phyloP scores from a whole-genome alignment of 2,329 filamentous ascomycete genomes.

The Tolypocladium sp. region DNA sequence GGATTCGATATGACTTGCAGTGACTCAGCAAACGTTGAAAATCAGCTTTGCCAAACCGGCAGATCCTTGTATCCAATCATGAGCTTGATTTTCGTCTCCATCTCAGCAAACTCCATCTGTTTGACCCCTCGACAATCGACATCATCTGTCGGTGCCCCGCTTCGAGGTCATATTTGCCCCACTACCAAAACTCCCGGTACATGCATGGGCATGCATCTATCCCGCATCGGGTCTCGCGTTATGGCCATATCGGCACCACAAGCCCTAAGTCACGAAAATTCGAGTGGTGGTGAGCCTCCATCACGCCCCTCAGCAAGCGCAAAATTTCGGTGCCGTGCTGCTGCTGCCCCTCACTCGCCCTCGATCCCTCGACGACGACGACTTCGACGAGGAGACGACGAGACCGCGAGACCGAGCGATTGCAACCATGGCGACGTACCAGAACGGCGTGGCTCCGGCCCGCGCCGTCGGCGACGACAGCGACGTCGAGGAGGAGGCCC shows the following conservation, averaged over 20 bases:
- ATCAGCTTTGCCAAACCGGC: neutral
- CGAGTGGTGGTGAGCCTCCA: conserved; percentile 11
- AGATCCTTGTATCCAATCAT: neutral
- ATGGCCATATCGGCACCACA: conserved; percentile 23
- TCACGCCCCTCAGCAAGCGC: conserved; percentile 18
- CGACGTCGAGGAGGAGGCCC: conserved; percentile 90
- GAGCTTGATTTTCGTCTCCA: neutral
- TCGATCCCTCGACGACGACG: conserved; percentile 12
- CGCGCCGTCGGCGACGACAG: conserved; percentile 69
- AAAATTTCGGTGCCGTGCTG: conserved; percentile 23
- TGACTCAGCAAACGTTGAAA: neutral
- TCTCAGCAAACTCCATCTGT: neutral
- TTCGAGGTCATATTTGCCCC: conserved; percentile 10
- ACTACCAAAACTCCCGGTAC: conserved; percentile 13
- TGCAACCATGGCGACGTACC: conserved; percentile 48
- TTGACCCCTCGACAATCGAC: neutral
- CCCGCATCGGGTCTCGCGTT: conserved; percentile 8
- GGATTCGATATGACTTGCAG: neutral
- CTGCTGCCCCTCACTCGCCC: conserved; percentile 15
- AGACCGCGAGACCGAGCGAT: conserved; percentile 16
- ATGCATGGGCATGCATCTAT: conserved; percentile 18
- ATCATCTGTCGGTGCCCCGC: conserved; percentile 13
- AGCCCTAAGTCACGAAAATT: conserved; percentile 31
- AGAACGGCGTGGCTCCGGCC: conserved; percentile 51
- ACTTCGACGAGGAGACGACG: conserved; percentile 15